Evolutionary conservation across 495 filamentous ascomycete species (phyloP).

Genomic region (Barbatosphaeria neglecta): DNA sequence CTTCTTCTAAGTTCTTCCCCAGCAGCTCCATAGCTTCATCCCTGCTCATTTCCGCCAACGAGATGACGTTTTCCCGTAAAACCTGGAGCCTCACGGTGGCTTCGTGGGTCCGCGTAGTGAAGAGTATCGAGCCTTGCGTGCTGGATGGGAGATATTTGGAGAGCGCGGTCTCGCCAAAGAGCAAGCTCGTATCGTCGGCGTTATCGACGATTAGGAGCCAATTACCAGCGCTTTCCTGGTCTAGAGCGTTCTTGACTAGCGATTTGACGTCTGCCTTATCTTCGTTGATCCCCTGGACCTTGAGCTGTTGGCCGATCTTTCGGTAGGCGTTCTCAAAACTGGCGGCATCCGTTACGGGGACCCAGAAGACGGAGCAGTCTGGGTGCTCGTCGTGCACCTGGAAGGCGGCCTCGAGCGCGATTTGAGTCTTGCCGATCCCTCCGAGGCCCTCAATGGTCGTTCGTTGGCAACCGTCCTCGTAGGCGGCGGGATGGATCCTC

Average conservation of each 20-base stretch:
- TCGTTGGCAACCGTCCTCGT: conserved; percentile 18
- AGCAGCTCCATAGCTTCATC: conserved; percentile 11
- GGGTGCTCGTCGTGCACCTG: conserved; percentile 19
- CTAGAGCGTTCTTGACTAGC: conserved; percentile 22
- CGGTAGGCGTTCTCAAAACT: conserved; percentile 33
- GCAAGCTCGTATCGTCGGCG: conserved; percentile 31
- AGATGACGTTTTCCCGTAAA: conserved; percentile 1
- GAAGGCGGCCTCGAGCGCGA: conserved; percentile 42
- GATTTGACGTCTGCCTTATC: conserved; percentile 23
- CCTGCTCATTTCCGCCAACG: conserved; percentile 19
- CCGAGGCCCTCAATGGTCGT: conserved; percentile 36
- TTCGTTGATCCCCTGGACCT: conserved; percentile 18
- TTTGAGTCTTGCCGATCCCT: conserved; percentile 38
- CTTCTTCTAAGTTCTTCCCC: conserved; percentile 2
- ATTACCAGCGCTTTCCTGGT: conserved; percentile 13
- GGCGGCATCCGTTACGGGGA: conserved; percentile 21
- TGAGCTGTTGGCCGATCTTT: conserved; percentile 22
- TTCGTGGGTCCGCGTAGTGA: conserved; percentile 25
- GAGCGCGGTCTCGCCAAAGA: conserved; percentile 8
- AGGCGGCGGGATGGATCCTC: conserved; percentile 8
- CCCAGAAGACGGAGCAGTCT: conserved; percentile 34
- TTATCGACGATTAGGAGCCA: conserved; percentile 47
- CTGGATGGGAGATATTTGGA: conserved; percentile 23
- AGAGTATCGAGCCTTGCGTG: conserved; percentile 23
- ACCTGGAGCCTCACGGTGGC: conserved; percentile 9